Base-by-base conservation (phyloP, 495 filamentous ascomycete species). In the Talaromyces thailandensis region DNA sequence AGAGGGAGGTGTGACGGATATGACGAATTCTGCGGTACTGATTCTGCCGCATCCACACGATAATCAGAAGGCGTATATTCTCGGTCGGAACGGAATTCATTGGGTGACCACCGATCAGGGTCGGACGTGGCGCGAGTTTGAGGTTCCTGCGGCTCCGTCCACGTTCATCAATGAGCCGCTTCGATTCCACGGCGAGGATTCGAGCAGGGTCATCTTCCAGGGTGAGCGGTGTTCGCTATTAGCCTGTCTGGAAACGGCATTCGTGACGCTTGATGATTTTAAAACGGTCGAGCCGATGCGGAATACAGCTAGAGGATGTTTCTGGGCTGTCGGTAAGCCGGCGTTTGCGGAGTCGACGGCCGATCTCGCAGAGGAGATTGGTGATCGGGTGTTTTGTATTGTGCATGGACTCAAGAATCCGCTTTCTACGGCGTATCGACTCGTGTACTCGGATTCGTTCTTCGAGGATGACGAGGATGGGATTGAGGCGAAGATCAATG, bases 201-300 rank as follows among this genome's bases (percentile, higher is more conserved):
- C 84, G 9, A 82, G 89, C 64, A 92, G 89, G 76, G 87, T 96
- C 52, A 80, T 98, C 53, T 90, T 95, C 68, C 87, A 90, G 64
- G 85, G 84, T 43, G 81, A 85, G 74, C 77, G 84, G 58, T 96
- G 93, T 60, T 64, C 62, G 0, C 2, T 61, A 1, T 66, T 68
- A 24, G 66, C 66, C n/a, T 79, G 79, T 50, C 63, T 71, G 51
- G 72, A 75, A 37, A 69, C 77, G 68, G 79, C 86, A 23, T 87
- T 82, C 70, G 97, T 96, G 68, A 98, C 94, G 2, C 86, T 77
- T 16, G 84, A 98, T 71, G 89, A 89, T 57, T 98, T 98, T 75
- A 73, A 86, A 48, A 82, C 79, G 7, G 69, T 84, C 31, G 79
- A 88, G 60, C 65, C 76, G 18, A 77, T 98, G 63, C 80, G 85